Base-by-base conservation (phyloP, 306 rosid species). In the Spatholobus suberectus region DNA sequence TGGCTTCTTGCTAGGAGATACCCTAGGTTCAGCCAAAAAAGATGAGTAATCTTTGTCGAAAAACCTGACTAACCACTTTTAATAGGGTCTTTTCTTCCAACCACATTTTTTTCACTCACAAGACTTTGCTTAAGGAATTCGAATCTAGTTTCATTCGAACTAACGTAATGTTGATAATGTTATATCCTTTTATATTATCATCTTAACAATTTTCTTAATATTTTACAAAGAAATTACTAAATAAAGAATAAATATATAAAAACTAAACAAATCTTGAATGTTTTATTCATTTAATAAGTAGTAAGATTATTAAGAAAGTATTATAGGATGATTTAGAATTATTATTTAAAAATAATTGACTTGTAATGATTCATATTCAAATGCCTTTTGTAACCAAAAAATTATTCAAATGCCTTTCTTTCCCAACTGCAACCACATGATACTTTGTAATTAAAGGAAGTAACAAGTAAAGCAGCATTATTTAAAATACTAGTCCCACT, bases 341-440 rank as follows among this genome's bases (percentile, higher is more conserved):
- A 14, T 29, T 29, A 2, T 63, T 63, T 63, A 63, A 63, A 3
- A 13, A 14, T 51, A 32, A 73, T 51, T 73, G 44, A 20, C 76
- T 46, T 26, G 41, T 47, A 6, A 26, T 46, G 3, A 18, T 51
- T 18, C 18, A 73, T 40, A 41, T 40, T 81, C 43, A 35, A 84
- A 14, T 72, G 66, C 27, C 11, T 73, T 34, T n/a, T n/a, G n/a
- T n/a, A n/a, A n/a, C n/a, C n/a, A n/a, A n/a, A n/a, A n/a, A n/a
- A n/a, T n/a, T 40, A 41, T 40, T 81, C 43, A 35, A 84, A 14
- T 72, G 66, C 27, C 11, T 73, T n/a, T 62, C 55, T 76, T 76
- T 75, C 75, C 88, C 87, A 88, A 79, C 78, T 77, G 51, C 86
- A 79, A 47, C 89, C 86, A 81, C 89, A 82, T 86, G 84, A 70